These are phyloP conservation scores for Pythium rhizo-oryzae DNA, from an alignment of 352 stramenopile genomes.

Conservation along the genomic window DNA sequence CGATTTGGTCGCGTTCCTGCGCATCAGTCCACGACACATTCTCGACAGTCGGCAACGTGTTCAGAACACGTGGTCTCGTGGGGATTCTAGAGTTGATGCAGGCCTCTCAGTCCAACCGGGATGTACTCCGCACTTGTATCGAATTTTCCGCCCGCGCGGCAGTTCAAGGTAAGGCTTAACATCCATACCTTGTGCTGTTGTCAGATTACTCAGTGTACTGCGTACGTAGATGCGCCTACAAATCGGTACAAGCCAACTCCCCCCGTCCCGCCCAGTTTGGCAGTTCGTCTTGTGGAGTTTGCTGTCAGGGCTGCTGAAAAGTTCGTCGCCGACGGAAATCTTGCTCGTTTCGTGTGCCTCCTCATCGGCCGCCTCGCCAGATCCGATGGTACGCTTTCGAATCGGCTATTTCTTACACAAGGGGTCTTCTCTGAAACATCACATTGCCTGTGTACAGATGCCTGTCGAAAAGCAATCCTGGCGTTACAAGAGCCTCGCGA, in stretches of 20 bases:
- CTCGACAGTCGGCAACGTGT: slow-evolving; percentile 32
- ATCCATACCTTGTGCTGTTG: not conserved
- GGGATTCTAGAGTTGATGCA: slow-evolving; percentile 49
- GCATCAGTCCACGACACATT: slow-evolving; percentile 38
- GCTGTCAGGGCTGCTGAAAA: slow-evolving; percentile 43
- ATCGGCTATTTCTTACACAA: no score
- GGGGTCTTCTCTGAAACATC: no score
- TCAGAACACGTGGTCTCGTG: slow-evolving; percentile 20
- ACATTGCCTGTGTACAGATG: not conserved
- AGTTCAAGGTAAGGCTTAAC: slow-evolving; percentile 32
- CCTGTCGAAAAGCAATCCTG: slow-evolving; percentile 9
- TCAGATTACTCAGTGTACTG: not conserved
- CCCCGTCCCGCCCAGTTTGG: not conserved
- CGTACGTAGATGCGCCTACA: not conserved
- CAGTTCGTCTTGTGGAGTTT: slow-evolving; percentile 6
- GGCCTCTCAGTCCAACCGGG: slow-evolving; percentile 35
- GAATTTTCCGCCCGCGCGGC: slow-evolving; percentile 48
- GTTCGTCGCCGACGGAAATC: slow-evolving; percentile 48
- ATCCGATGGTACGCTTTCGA: slow-evolving; percentile 19
- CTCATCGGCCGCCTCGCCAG: slow-evolving; percentile 51
- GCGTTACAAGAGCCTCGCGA: slow-evolving; percentile 3
- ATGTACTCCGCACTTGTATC: slow-evolving; percentile 43
- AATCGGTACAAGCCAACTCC: not conserved
- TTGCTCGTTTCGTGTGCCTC: slow-evolving; percentile 41
- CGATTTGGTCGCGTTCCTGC: slow-evolving; percentile 46